A percentile compares a stretch with the other conserved stretches of the same genome.
Evolutionary conservation across 352 stramenopile genomes (phyloP).

Genomic region (Thraustochytrium sp.): DNA sequence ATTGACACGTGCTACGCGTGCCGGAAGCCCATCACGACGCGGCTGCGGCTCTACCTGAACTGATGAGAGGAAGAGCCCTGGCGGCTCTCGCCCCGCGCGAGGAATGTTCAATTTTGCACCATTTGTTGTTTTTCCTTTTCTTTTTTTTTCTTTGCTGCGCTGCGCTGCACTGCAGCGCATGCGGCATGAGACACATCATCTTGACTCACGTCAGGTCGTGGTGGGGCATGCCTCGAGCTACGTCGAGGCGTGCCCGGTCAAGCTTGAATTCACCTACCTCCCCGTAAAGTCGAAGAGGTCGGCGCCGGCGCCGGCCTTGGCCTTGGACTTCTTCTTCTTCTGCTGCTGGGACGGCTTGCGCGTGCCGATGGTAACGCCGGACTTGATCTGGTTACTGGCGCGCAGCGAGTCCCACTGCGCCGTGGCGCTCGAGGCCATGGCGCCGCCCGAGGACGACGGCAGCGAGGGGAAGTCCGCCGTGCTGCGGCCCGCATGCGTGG

Average conservation of each 20-base stretch:
- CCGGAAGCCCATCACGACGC: neutral
- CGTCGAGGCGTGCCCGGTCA: neutral
- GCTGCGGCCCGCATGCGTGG: neutral
- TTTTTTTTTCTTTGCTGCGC: no score
- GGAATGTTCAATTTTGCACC: no score
- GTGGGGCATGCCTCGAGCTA: neutral
- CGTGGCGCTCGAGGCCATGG: neutral
- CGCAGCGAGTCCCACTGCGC: constrained; percentile 5
- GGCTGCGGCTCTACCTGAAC: constrained; percentile 15
- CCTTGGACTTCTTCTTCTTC: constrained; percentile 19
- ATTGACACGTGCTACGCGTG: constrained; percentile 33
- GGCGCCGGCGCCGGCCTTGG: neutral
- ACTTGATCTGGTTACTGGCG: neutral
- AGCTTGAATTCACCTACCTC: neutral
- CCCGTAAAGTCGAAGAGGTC: neutral
- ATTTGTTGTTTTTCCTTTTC: no score
- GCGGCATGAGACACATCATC: no score
- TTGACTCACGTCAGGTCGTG: no score
- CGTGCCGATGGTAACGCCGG: neutral
- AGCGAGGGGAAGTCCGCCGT: constrained; percentile 10
- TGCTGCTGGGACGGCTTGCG: neutral
- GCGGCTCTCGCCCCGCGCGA: no score
- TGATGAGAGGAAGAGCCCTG: no score
- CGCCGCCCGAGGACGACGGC: neutral
- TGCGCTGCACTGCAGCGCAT: no score